Percentiles rank a stretch among this genome's conserved stretches.
phyloP scores from a whole-genome alignment of 768 basidiomycete species.

The Rickenella mellea region DNA sequence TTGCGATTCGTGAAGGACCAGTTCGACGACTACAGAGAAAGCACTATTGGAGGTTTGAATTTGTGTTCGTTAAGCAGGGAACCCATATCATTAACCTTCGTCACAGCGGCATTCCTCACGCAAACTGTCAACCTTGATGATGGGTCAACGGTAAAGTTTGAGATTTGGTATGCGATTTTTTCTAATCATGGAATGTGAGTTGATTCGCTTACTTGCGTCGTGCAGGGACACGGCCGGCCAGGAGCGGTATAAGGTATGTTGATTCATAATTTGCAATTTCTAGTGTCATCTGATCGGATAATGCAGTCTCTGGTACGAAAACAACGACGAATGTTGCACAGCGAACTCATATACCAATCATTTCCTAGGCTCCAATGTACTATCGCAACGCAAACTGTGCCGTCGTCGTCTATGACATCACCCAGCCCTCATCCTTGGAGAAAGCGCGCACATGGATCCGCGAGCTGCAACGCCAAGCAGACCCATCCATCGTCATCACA shows the following conservation, averaged over 20 bases:
- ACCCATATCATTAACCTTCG: not conserved
- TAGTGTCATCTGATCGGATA: conserved; percentile 5
- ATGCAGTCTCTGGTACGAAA: conserved; percentile 35
- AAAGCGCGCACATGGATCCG: conserved; percentile 96
- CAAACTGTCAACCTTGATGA: conserved; percentile 90
- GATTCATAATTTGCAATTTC: conserved; percentile 6
- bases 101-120: conserved; percentile 90
- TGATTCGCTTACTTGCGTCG: conserved; percentile 4
- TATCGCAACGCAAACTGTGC: conserved; percentile 93
- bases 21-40: conserved; percentile 92
- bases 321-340: conserved; percentile 5
- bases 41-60: conserved; percentile 74
- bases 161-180: conserved; percentile 68
- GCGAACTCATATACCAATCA: not conserved
- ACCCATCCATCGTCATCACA: conserved; percentile 92
- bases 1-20: conserved; percentile 94
- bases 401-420: conserved; percentile 95
- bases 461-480: conserved; percentile 94
- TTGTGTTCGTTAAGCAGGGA: not conserved
- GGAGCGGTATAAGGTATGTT: conserved; percentile 80
- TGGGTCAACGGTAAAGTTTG: conserved; percentile 90
- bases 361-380: conserved; percentile 80
- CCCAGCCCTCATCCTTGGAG: conserved; percentile 82
- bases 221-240: conserved; percentile 91
- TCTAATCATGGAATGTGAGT: not conserved